Evolutionary conservation across 1,139 yeast genomes (phyloP).

Genomic region (Diutina scorzettiae): DNA sequence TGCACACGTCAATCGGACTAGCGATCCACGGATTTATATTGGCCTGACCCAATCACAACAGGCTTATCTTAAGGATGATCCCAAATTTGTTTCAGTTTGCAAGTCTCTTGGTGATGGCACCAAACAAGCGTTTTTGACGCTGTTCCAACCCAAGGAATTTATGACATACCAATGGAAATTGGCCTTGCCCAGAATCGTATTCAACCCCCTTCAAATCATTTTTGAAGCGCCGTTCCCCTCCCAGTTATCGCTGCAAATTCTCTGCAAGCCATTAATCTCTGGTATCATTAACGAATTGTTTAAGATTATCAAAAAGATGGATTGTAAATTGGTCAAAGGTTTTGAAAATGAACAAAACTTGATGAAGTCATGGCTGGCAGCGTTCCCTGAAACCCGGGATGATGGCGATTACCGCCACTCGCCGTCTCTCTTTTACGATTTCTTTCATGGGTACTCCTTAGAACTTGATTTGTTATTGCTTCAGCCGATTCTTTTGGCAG

Average conservation of each 20-base stretch:
- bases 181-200: conserved; percentile 66
- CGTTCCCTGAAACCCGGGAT: conserved; percentile 23
- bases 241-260: conserved; percentile 47
- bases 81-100: conserved; percentile 17
- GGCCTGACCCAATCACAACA: conserved; percentile 15
- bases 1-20: conserved; percentile 19
- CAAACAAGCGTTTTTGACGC: conserved; percentile 33
- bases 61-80: not conserved
- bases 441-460: conserved; percentile 39
- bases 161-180: conserved; percentile 74
- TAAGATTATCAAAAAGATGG: conserved; percentile 68
- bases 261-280: conserved; percentile 74
- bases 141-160: conserved; percentile 45
- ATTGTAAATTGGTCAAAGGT: conserved; percentile 56
- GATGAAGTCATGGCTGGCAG: conserved; percentile 39
- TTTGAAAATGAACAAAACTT: conserved; percentile 52
- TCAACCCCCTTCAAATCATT: conserved; percentile 62
- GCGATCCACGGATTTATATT: conserved; percentile 21
- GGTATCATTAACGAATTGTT: conserved; percentile 69
- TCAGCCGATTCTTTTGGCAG: conserved; percentile 80
- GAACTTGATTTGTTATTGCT: conserved; percentile 64
- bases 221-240: conserved; percentile 61
- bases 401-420: conserved; percentile 18
- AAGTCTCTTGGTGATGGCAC: conserved; percentile 25
- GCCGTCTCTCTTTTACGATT: conserved; percentile 40